Evolutionary conservation across 2,329 filamentous ascomycete species (phyloP).

Genomic region (Fusarium sp.): DNA sequence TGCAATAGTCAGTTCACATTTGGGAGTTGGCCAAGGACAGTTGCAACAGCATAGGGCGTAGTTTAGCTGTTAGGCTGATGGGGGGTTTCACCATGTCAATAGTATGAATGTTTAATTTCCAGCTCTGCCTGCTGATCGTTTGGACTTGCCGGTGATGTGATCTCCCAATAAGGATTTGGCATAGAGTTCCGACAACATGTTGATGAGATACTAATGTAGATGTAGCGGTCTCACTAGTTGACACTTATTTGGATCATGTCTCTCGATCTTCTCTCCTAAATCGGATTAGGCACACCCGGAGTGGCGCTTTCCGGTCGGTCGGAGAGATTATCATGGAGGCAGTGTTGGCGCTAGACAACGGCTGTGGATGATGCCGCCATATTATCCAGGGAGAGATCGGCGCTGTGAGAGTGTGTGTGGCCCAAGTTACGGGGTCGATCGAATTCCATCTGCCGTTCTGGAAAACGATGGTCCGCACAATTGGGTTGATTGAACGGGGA

Average conservation of each 20-base stretch:
- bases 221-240: not conserved
- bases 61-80: not conserved
- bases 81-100: not conserved
- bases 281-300: not conserved
- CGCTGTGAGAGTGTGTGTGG: not conserved
- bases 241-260: not conserved
- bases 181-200: not conserved
- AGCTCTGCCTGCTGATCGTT: not conserved
- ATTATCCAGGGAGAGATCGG: not conserved
- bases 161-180: not conserved
- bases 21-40: conserved; percentile 47
- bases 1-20: conserved; percentile 71
- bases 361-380: not conserved
- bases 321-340: not conserved
- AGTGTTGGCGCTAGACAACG: not conserved
- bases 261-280: not conserved
- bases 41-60: not conserved
- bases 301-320: not conserved
- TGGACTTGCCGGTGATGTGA: not conserved
- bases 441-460: not conserved
- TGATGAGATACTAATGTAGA: not conserved
- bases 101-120: not conserved
- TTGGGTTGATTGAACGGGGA: not conserved
- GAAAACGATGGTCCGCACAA: not conserved
- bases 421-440: not conserved